These are phyloP conservation scores for Ogataea nitratoaversa DNA, from an alignment of 805 yeast genomes.

Conservation along the genomic window DNA sequence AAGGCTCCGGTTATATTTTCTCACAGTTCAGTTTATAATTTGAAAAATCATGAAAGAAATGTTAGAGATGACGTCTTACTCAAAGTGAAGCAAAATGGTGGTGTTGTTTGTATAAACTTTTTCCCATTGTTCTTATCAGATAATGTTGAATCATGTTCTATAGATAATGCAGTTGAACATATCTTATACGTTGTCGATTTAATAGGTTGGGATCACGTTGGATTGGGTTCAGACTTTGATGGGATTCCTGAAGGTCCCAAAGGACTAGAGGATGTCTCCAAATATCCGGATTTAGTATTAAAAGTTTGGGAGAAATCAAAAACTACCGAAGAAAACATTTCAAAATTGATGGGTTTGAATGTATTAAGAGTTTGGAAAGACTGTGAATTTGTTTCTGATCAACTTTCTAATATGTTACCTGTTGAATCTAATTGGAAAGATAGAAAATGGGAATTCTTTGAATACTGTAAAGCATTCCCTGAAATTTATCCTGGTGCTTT, in stretches of 20 bases:
- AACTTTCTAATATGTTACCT: slow-evolving; percentile 25
- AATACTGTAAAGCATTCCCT: slow-evolving; percentile 29
- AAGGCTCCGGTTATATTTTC: slow-evolving; percentile 46
- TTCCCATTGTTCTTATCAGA: slow-evolving; percentile 36
- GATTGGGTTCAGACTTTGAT: slow-evolving; percentile 50
- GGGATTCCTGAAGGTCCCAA: slow-evolving; percentile 46
- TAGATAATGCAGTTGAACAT: slow-evolving; percentile 46
- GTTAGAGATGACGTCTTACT: slow-evolving; percentile 44
- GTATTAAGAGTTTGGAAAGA: slow-evolving; percentile 43
- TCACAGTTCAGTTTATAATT: slow-evolving; percentile 41
- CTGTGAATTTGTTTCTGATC: slow-evolving; percentile 30
- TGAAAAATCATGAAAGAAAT: slow-evolving; percentile 42
- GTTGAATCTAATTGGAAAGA: slow-evolving; percentile 39
- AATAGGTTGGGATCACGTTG: slow-evolving; percentile 51
- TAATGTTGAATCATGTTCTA: slow-evolving; percentile 28
- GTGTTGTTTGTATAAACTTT: slow-evolving; percentile 47
- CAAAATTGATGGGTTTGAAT: slow-evolving; percentile 41
- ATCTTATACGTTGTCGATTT: slow-evolving; percentile 37
- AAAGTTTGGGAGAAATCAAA: slow-evolving; percentile 27
- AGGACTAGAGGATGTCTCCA: slow-evolving; percentile 52
- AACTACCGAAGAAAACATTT: slow-evolving; percentile 41
- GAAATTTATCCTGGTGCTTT: slow-evolving; percentile 34
- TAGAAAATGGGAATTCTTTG: slow-evolving; percentile 37
- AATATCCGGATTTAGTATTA: slow-evolving; percentile 47
- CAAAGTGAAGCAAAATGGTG: slow-evolving; percentile 37